Evolutionary conservation across 2,329 filamentous ascomycete species (phyloP), one percentile per base, ranked within the genome.

Genomic region (Fonsecaea pedrosoi): DNA sequence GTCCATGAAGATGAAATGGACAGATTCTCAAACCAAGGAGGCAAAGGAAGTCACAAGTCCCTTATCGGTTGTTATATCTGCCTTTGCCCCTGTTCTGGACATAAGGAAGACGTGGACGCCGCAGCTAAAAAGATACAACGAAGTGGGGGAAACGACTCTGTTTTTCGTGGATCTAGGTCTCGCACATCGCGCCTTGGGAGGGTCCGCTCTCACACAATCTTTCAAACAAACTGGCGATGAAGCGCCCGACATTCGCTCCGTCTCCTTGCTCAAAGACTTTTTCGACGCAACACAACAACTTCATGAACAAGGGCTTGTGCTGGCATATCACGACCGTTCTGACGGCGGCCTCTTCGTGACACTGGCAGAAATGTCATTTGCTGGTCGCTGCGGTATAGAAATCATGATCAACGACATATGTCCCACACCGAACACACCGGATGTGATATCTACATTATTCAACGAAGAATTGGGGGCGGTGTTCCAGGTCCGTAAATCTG

Each of bases 1-100:
- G 79, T 97, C 94, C 2, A 98, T 99, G 95, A 97, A 97, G 84
- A 94, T 96, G 74, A 92, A 92, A 64, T 98, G 95, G 95, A 90
- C 88, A 75, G 91, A 94, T 72, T 82, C 83, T 68, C 82, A 85
- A 64, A 86, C 83, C 35, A 86, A 87, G 18, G 85, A 91, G 69
- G 81, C 85, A 13, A 95, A 91, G 81, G 94, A 94, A 71, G 94
- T 98, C 58, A 97, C 92, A 42, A 92, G 95, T 4, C 95, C 95
- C 1, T 87, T 98, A 73, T 96, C 94, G 0, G 85, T 96, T 5
- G 89, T 97, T 63, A 93, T 98, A 73, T 93, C 95, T 4, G 92
- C 95, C 1, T 97, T 98, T 75, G 90, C 90, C 0, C 87, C 92
- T 1, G 94, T 97, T 2, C 86, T 90, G 62, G 88, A 96, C 76